Conservation (phyloP, 2,329 filamentous ascomycete genomes). For the Fonsecaea pedrosoi region DNA sequence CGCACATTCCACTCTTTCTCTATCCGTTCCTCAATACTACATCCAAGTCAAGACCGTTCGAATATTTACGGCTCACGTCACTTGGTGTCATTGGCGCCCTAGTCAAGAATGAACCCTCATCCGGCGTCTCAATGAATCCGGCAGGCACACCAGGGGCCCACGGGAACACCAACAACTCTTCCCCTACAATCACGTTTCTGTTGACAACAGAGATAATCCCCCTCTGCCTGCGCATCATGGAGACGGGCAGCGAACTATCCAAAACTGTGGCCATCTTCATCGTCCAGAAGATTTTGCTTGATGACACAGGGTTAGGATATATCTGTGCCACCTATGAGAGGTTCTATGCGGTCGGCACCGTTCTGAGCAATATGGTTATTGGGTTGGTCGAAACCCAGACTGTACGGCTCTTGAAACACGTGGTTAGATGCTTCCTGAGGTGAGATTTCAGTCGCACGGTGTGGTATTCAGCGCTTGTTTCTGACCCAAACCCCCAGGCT, state of each 20-base stretch:
- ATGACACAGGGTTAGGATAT: conserved; percentile 95
- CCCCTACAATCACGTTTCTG: conserved; percentile 98
- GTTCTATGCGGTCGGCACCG: conserved; percentile 97
- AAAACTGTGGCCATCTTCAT: conserved; percentile 99
- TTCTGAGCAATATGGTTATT: conserved; percentile 97
- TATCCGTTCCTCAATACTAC: conserved; percentile 99
- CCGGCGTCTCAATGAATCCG: conserved; percentile 36
- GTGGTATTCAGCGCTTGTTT: neutral
- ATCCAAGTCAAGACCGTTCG: conserved; percentile 95
- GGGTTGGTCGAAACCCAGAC: conserved; percentile 98
- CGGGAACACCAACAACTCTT: conserved; percentile 60
- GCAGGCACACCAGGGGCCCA: conserved; percentile 34
- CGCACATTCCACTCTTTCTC: conserved; percentile 95
- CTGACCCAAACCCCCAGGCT: conserved; percentile 63
- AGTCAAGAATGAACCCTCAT: conserved; percentile 82
- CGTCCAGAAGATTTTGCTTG: conserved; percentile 96
- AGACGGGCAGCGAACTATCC: conserved; percentile 96
- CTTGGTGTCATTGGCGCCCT: conserved; percentile 95
- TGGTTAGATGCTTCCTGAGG: conserved; percentile 95
- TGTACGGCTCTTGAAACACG: conserved; percentile 92
- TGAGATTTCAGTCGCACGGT: conserved; percentile 55
- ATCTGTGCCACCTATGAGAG: conserved; percentile 99
- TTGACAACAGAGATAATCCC: conserved; percentile 98
- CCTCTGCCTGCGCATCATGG: conserved; percentile 97
- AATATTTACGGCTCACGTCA: conserved; percentile 94